Evolutionary conservation across 805 yeast genomes (phyloP).

Genomic region (Candida michaelii): DNA sequence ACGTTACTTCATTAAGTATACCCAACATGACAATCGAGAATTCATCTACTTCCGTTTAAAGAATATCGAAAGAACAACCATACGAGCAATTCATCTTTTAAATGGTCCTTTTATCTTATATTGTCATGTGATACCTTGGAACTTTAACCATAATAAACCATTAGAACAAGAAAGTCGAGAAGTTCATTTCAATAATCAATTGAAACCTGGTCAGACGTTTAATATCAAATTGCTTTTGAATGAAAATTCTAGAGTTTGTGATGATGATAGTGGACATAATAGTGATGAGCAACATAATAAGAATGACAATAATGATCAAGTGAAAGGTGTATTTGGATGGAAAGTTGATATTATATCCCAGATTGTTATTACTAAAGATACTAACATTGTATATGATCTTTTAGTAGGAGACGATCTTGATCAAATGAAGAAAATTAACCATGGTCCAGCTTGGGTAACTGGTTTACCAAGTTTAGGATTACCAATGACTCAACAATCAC

Average conservation of each 20-base stretch:
- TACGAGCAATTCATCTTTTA: slow-evolving; percentile 41
- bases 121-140: slow-evolving; percentile 42
- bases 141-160: slow-evolving; percentile 25
- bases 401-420: slow-evolving; percentile 38
- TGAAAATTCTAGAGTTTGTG: slow-evolving; percentile 31
- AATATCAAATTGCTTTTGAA: slow-evolving; percentile 54
- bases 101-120: slow-evolving; percentile 46
- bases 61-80: slow-evolving; percentile 35
- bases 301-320: no score
- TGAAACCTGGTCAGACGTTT: slow-evolving; percentile 73
- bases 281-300: no score
- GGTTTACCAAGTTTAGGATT: not conserved
- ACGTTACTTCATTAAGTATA: slow-evolving; percentile 32
- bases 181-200: slow-evolving; percentile 36
- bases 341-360: slow-evolving; percentile 41
- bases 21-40: slow-evolving; percentile 16
- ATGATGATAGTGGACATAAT: slow-evolving; percentile 1
- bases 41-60: slow-evolving; percentile 37
- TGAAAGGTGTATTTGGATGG: slow-evolving; percentile 28
- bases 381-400: slow-evolving; percentile 33
- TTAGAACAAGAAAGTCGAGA: slow-evolving; percentile 28
- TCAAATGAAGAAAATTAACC: slow-evolving; percentile 33
- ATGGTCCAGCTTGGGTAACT: slow-evolving; percentile 16
- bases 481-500: not conserved
- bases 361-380: slow-evolving; percentile 34